These are phyloP conservation scores for Coemansia sp. DNA, from an alignment of 192 early-diverging fungal species.

Conservation along the genomic window DNA sequence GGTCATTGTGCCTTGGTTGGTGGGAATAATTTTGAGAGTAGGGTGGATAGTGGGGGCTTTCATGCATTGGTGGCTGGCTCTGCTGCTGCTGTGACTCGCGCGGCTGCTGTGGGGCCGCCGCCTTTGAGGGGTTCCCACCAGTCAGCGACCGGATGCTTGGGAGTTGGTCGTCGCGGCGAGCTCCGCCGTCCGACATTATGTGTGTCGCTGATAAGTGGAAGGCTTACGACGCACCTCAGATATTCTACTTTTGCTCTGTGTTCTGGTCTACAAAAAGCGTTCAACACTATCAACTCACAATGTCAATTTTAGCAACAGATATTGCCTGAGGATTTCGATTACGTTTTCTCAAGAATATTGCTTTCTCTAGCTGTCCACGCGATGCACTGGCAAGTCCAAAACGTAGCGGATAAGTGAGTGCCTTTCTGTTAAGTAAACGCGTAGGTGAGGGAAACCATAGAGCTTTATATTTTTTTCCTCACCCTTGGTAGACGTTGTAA, in stretches of 20 bases:
- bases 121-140: conserved; percentile 9
- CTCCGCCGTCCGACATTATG: conserved; percentile 25
- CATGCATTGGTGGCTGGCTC: conserved; percentile 2
- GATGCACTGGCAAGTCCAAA: not conserved
- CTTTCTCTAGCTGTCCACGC: not conserved
- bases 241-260: not conserved
- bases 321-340: not conserved
- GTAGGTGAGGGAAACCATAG: not conserved
- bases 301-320: not conserved
- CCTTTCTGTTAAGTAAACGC: not conserved
- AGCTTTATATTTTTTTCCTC: not conserved
- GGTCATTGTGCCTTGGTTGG: conserved; percentile 4
- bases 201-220: not conserved
- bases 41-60: not conserved
- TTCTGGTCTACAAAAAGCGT: not conserved
- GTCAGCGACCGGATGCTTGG: conserved; percentile 45
- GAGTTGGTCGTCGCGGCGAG: conserved; percentile 26
- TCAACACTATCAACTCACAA: not conserved
- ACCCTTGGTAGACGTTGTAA: not conserved
- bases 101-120: conserved; percentile 9
- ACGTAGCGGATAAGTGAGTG: not conserved
- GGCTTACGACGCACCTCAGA: not conserved
- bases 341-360: not conserved
- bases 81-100: conserved; percentile 6
- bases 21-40: conserved; percentile 8